These are phyloP conservation scores for Metarhizium brunneum DNA, from an alignment of 2,329 filamentous ascomycete species.

Conservation along the genomic window DNA sequence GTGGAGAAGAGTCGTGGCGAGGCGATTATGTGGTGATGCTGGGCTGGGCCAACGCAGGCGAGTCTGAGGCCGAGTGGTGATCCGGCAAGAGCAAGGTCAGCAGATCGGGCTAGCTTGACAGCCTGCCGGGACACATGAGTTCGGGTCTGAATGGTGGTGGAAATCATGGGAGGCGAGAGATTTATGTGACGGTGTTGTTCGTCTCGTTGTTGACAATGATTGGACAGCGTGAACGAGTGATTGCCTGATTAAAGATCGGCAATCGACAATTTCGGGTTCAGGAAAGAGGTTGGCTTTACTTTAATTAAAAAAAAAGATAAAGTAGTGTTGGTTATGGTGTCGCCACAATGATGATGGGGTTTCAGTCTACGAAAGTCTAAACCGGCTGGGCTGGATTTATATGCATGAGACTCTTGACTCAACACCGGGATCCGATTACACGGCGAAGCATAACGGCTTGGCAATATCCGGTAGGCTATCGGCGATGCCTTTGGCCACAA, in stretches of 20 bases:
- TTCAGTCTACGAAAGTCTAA: too few relatives aligned
- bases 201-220: not conserved
- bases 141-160: slow-evolving; percentile 15
- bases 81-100: slow-evolving; percentile 3
- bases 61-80: slow-evolving; percentile 9
- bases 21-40: not conserved
- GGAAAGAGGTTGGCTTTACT: too few relatives aligned
- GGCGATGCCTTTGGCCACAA: not conserved
- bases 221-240: not conserved
- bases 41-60: slow-evolving; percentile 8
- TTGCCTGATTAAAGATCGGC: too few relatives aligned
- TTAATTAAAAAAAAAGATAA: too few relatives aligned
- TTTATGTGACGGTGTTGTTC: not conserved
- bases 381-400: not conserved
- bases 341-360: too few relatives aligned
- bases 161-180: slow-evolving; percentile 15
- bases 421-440: not conserved
- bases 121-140: slow-evolving; percentile 14
- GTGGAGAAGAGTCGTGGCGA: slow-evolving; percentile 37
- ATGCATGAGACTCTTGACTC: not conserved
- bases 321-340: too few relatives aligned
- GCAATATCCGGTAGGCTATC: not conserved
- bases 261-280: too few relatives aligned
- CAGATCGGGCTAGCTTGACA: slow-evolving; percentile 12
- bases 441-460: not conserved